Conservation (phyloP, 176 grass and related monocot genomes). For the Cenchrus purpureus region DNA sequence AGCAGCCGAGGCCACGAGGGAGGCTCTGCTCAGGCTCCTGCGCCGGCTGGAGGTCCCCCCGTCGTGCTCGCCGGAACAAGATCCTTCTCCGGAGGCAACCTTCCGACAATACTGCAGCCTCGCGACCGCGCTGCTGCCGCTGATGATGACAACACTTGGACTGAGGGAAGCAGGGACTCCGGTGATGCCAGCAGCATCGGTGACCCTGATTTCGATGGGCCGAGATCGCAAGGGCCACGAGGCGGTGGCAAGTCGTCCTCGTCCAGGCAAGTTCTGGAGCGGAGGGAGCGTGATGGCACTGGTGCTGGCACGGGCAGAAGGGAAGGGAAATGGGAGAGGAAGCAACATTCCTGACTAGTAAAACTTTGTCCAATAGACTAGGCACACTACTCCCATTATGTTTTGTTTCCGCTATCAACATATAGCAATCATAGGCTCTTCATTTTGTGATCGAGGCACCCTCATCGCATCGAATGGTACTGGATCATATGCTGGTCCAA, state of each 20-base stretch:
- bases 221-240: conserved; percentile 57
- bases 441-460: not conserved
- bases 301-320: conserved; percentile 34
- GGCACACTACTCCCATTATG: too few relatives aligned
- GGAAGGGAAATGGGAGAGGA: conserved; percentile 93
- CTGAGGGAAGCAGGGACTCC: conserved; percentile 78
- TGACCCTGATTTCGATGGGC: conserved; percentile 60
- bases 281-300: conserved; percentile 71
- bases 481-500: not conserved
- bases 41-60: not conserved
- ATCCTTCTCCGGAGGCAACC: conserved; percentile 59
- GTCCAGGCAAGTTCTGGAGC: conserved; percentile 63
- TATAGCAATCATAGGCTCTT: too few relatives aligned
- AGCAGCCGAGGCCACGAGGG: conserved; percentile 66
- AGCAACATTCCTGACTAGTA: conserved; percentile 44
- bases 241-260: conserved; percentile 48
- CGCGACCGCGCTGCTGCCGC: conserved; percentile 54
- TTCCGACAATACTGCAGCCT: conserved; percentile 87
- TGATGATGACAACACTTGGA: conserved; percentile 59
- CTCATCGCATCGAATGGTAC: not conserved
- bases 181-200: conserved; percentile 75
- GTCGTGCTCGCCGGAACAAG: conserved; percentile 60
- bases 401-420: too few relatives aligned
- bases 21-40: not conserved
- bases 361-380: not conserved